Conservation (phyloP, 2,329 filamentous ascomycete genomes). For the Laburnicola sp. region DNA sequence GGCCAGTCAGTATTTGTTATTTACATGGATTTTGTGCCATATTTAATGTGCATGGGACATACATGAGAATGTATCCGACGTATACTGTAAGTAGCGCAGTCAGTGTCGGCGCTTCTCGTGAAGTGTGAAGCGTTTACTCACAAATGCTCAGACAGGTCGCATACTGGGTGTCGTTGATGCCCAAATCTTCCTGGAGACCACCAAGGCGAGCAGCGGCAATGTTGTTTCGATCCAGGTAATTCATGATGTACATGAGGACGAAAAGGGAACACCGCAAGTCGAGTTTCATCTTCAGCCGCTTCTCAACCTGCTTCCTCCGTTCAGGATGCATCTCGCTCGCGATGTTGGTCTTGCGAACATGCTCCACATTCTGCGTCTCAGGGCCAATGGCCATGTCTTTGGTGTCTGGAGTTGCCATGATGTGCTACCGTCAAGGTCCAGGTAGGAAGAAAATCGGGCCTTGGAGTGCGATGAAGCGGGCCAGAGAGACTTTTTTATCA, state of each 20-base stretch:
- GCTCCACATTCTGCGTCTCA: constrained; percentile 7
- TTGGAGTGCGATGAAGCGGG: neutral
- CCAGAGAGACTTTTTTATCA: neutral
- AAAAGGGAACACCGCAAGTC: constrained; percentile 39
- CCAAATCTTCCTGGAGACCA: constrained; percentile 37
- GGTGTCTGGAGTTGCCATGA: neutral
- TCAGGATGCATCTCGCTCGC: constrained; percentile 30
- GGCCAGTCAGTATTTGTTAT: neutral
- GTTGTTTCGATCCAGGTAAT: constrained; percentile 38
- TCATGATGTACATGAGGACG: constrained; percentile 45
- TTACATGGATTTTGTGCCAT: neutral
- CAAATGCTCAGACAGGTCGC: constrained; percentile 39
- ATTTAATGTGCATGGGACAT: neutral
- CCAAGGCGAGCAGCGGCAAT: constrained; percentile 41
- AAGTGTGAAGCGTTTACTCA: constrained; percentile 11
- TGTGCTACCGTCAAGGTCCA: neutral
- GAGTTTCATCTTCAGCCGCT: constrained; percentile 40
- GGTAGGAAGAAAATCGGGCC: neutral
- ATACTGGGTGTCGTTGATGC: constrained; percentile 37
- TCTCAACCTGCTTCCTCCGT: constrained; percentile 36
- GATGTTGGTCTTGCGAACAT: constrained; percentile 3
- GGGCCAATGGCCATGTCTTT: constrained; percentile 5
- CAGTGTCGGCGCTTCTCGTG: neutral
- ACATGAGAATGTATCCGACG: constrained; percentile 25
- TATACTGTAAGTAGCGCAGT: constrained; percentile 23